phyloP scores from a whole-genome alignment of 176 grass and related monocot species.

The Puya raimondii region DNA sequence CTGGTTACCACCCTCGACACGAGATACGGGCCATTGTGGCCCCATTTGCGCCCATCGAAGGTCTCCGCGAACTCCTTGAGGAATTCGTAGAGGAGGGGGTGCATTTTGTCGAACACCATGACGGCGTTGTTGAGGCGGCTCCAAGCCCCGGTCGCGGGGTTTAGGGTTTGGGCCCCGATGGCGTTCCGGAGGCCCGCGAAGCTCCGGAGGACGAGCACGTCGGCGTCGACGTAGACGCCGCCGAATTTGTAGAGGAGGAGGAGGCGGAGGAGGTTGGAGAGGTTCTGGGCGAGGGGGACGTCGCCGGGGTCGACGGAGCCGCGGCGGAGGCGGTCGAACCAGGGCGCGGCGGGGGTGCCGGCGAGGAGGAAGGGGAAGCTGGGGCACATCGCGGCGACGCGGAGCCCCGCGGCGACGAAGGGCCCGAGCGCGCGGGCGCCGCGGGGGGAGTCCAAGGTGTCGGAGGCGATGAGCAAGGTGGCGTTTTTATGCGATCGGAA shows the following conservation, averaged over 20 bases:
- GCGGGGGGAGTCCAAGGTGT: constrained; percentile 46
- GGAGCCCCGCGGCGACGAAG: constrained; percentile 43
- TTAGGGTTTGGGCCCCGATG: constrained; percentile 61
- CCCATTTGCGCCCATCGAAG: constrained; percentile 85
- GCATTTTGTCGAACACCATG: constrained; percentile 65
- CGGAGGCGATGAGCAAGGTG: constrained; percentile 72
- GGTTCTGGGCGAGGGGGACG: constrained; percentile 73
- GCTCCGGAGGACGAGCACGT: constrained; percentile 56
- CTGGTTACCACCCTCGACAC: constrained; percentile 62
- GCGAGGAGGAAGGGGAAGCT: constrained; percentile 48
- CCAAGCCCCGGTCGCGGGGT: constrained; percentile 46
- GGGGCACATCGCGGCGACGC: constrained; percentile 37
- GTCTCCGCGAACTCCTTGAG: constrained; percentile 73
- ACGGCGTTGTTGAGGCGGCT: constrained; percentile 82
- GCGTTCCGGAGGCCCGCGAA: constrained; percentile 45
- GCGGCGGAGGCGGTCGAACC: constrained; percentile 31
- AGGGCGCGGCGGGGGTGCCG: constrained; percentile 42
- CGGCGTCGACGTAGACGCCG: constrained; percentile 71
- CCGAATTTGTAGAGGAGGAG: constrained; percentile 59
- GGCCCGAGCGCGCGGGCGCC: constrained; percentile 34
- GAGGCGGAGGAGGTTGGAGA: constrained; percentile 84
- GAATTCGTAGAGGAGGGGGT: constrained; percentile 65
- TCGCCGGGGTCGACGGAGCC: constrained; percentile 47
- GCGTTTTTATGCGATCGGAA: constrained; percentile 63
- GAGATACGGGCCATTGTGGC: constrained; percentile 80